These are phyloP conservation scores for Atkinsonella hypoxylon DNA, from an alignment of 2,329 filamentous ascomycete genomes.

Conservation along the genomic window DNA sequence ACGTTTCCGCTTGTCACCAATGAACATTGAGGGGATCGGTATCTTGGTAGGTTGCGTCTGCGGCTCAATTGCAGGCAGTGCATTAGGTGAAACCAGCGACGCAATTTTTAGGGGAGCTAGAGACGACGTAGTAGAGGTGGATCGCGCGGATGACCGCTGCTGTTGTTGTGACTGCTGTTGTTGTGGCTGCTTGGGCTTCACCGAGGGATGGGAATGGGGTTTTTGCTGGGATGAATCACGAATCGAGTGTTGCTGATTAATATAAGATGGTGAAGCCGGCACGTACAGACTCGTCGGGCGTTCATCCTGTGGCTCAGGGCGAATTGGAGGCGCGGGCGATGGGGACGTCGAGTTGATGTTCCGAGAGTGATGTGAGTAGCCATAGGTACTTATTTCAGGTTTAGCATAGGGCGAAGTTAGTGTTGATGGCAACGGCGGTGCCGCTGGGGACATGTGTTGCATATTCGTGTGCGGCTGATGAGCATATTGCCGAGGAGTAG, in stretches of 20 bases:
- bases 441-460: constrained; percentile 19
- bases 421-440: constrained; percentile 22
- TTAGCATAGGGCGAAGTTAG: constrained; percentile 29
- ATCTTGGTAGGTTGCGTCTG: constrained; percentile 15
- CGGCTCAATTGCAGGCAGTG: constrained; percentile 22
- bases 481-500: constrained; percentile 25
- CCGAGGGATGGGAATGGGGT: background rate
- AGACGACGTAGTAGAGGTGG: constrained; percentile 13
- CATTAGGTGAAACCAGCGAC: constrained; percentile 18
- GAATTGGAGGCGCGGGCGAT: constrained; percentile 18
- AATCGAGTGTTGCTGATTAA: constrained; percentile 17
- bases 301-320: constrained; percentile 23
- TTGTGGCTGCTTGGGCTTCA: background rate
- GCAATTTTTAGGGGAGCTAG: constrained; percentile 27
- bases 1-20: constrained; percentile 26
- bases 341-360: constrained; percentile 18
- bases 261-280: constrained; percentile 26
- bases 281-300: constrained; percentile 24
- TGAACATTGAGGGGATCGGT: constrained; percentile 12
- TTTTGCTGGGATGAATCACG: constrained; percentile 14
- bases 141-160: background rate
- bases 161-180: background rate
- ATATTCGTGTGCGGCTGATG: constrained; percentile 18
- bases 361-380: constrained; percentile 15
- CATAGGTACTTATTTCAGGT: constrained; percentile 27